Evolutionary conservation across 148 eudicot species (phyloP), one percentile per base, ranked within the genome.

Genomic region (Diospyros lotus): DNA sequence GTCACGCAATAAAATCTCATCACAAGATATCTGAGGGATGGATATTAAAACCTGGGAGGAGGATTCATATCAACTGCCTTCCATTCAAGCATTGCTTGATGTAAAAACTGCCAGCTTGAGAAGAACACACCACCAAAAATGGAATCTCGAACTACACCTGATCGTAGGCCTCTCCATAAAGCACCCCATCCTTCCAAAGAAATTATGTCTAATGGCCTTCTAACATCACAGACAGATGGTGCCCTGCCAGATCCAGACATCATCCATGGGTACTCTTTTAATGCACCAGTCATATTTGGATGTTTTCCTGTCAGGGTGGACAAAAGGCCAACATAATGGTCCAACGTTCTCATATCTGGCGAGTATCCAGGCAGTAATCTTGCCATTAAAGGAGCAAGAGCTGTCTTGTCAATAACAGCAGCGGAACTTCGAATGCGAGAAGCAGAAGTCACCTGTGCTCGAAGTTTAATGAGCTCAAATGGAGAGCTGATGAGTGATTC

Each of bases 211-310:
- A 64, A 61, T 6, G 83, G 85, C 63, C 69, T 79, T 64, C 79
- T 85, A 55, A 94, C 96, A 77, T 90, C 85, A 73, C 75, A 79
- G 46, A 89, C 92, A 76, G 93, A 75, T 76, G 98, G 98, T 60
- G 94, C 85, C 77, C 82, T 88, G 50, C 97, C 98, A 73, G 98
- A 89, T 45, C 98, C 98, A 55, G 97, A 87, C 87, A 95, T 89
- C 87, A 87, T 95, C 98, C 98, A 95, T 1, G 98, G 97, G 75
- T 90, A 85, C 75, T 89, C 92, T 87, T 80, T 92, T 76, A 95
- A 73, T 28, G 88, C 87, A 78, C 80, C 87, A n/a, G 71, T 61
- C 64, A 92, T 71, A 65, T 87, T 81, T 18, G 72, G 68, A 78
- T 82, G 74, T 64, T 85, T 89, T 55, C 83, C 75, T 44, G 87